These are phyloP conservation scores for Ganoderma leucocontextum DNA, from an alignment of 1,284 basidiomycete genomes.

Conservation along the genomic window DNA sequence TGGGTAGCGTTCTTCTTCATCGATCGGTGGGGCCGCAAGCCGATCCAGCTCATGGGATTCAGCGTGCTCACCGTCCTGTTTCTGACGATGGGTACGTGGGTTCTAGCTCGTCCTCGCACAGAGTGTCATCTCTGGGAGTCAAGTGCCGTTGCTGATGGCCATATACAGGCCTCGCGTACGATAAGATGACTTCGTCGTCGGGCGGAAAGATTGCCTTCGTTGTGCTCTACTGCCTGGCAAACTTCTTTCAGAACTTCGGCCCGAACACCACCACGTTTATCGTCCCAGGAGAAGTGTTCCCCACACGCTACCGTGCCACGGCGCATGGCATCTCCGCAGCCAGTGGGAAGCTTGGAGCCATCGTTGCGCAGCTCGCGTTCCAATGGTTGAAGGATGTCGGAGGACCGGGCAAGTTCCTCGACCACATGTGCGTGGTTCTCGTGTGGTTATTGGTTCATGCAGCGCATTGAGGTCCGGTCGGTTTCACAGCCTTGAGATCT, in stretches of 20 bases:
- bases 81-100: slow-evolving; percentile 59
- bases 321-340: slow-evolving; percentile 89
- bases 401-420: slow-evolving; percentile 65
- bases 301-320: slow-evolving; percentile 86
- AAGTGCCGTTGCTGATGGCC: not conserved
- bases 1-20: slow-evolving; percentile 76
- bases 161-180: slow-evolving; percentile 71
- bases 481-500: slow-evolving; percentile 64
- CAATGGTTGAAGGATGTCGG: slow-evolving; percentile 74
- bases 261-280: slow-evolving; percentile 87
- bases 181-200: slow-evolving; percentile 65
- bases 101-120: not conserved
- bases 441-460: not conserved
- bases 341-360: slow-evolving; percentile 84
- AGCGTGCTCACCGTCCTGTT: slow-evolving; percentile 71
- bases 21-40: slow-evolving; percentile 77
- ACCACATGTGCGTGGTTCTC: slow-evolving; percentile 61
- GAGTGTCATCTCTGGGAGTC: not conserved
- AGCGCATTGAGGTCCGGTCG: slow-evolving; percentile 19
- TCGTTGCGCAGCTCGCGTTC: slow-evolving; percentile 85
- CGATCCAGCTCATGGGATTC: slow-evolving; percentile 85
- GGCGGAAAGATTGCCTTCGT: slow-evolving; percentile 72
- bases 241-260: slow-evolving; percentile 82
- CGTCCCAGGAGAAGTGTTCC: slow-evolving; percentile 87
- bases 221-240: slow-evolving; percentile 79